Percentiles rank a stretch among this genome's conserved stretches.
These are phyloP conservation scores for Pouteria campechiana DNA, from an alignment of 179 eudicot species.

Conservation along the genomic window DNA sequence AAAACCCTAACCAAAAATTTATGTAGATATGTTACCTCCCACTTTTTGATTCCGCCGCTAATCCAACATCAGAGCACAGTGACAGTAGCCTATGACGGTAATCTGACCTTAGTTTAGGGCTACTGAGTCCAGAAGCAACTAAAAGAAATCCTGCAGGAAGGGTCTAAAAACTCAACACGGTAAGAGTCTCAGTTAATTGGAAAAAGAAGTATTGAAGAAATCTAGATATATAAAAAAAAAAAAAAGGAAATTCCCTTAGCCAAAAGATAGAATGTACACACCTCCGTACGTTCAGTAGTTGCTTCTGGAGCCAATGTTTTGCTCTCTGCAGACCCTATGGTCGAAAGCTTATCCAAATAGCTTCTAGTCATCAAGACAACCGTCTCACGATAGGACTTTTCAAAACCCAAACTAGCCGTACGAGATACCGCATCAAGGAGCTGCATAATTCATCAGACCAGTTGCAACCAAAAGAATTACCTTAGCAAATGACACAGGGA, in stretches of 20 bases:
- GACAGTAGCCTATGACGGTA: constrained; percentile 90
- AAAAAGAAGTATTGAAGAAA: too few species aligned
- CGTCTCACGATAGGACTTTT: constrained; percentile 94
- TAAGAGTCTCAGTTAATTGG: too few species aligned
- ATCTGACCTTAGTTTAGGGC: constrained; percentile 59
- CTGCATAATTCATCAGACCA: constrained; percentile 40
- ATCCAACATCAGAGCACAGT: constrained; percentile 95
- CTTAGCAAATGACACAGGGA: background rate
- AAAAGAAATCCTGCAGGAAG: constrained; percentile 91
- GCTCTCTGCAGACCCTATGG: constrained; percentile 84
- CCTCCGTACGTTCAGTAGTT: constrained; percentile 97
- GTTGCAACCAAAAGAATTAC: constrained; percentile 4
- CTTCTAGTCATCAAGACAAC: constrained; percentile 87
- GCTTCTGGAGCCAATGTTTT: constrained; percentile 85
- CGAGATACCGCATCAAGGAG: constrained; percentile 98
- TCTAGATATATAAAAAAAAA: too few species aligned
- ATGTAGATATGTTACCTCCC: too few species aligned
- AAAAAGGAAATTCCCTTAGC: too few species aligned
- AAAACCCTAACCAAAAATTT: too few species aligned
- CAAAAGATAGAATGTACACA: constrained; percentile 22
- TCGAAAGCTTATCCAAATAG: constrained; percentile 73
- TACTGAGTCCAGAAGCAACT: constrained; percentile 63
- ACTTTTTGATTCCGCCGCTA: constrained; percentile 95
- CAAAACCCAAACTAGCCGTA: constrained; percentile 96
- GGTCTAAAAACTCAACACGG: constrained; percentile 80